Conservation (phyloP, 257 asterid species). For the Leptodermis oblonga region DNA sequence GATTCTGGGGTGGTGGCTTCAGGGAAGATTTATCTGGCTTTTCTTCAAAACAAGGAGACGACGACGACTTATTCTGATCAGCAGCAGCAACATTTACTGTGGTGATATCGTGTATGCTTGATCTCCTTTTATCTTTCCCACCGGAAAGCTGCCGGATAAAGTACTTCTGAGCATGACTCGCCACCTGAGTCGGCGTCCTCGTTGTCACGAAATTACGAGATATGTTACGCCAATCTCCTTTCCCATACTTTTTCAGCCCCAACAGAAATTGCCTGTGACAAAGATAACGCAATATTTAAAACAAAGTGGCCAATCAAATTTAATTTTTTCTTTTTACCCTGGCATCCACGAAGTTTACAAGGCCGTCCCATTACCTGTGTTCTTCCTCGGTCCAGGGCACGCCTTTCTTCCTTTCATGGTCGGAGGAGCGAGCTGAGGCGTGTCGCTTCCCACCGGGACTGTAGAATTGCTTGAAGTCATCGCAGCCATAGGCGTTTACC, state of each 20-base stretch:
- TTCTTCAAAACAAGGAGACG: conserved; percentile 40
- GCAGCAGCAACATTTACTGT: conserved; percentile 42
- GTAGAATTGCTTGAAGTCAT: conserved; percentile 36
- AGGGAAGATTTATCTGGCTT: conserved; percentile 28
- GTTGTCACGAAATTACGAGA: conserved; percentile 78
- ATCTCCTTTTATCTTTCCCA: conserved; percentile 85
- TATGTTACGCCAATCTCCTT: conserved; percentile 95
- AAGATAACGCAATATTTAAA: too few relatives aligned
- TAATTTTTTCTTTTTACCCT: too few relatives aligned
- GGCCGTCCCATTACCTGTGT: too few relatives aligned
- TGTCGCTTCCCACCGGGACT: conserved; percentile 41
- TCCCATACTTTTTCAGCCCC: conserved; percentile 90
- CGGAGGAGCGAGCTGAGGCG: conserved; percentile 37
- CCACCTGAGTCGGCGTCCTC: conserved; percentile 91
- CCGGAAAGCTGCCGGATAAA: conserved; percentile 85
- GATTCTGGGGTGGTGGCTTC: conserved; percentile 23
- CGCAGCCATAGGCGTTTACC: conserved; percentile 36
- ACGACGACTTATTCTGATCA: conserved; percentile 25
- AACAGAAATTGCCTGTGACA: conserved; percentile 75
- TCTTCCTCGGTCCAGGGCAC: conserved; percentile 98
- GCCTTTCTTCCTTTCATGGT: conserved; percentile 83
- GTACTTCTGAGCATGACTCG: conserved; percentile 94
- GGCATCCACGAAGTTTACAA: too few relatives aligned
- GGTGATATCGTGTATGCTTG: conserved; percentile 90
- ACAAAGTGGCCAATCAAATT: too few relatives aligned